Base-by-base conservation (phyloP, 768 basidiomycete species). In the Rhodotorula toruloides region DNA sequence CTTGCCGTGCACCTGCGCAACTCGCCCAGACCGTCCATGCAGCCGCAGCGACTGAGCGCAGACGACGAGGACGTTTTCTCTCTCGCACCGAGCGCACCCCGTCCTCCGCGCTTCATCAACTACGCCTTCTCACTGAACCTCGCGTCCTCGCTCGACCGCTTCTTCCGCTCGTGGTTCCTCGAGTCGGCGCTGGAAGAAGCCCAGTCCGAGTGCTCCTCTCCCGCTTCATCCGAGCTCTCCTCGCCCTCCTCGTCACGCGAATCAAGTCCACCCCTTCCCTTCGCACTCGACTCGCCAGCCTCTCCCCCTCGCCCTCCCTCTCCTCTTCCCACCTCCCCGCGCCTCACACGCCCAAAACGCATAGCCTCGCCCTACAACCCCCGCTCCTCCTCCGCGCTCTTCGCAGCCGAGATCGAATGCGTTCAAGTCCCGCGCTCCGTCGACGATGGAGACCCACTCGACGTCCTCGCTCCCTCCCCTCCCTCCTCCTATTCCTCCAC, bases 331-430 rank as follows among this genome's bases (percentile, higher is more conserved):
- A n/a, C 34, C 16, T 49, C 57, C 37, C 31, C 21, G 44, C 59
- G 44, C 56, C 50, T 49, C 40, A 47, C 52, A 25, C 53, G 52
- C 58, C 7, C 31, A 11, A 40, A 47, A 8, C 65, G 49, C 1
- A 58, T 50, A 50, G 50, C 29, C 39, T 40, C 53, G 31, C 39
- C 46, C 14, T 32, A 14, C 12, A 22, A 43, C 52, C 52, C 29
- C 4, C 10, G n/a, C 25, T 29, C 52, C 7, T 52, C 52, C 22
- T 67, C 66, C 8, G 56, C 66, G 12, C 56, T 67, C 56, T 32
- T 42, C 21, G 39, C 36, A 5, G 55, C 61, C 25, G 6, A 21
- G 13, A 61, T 67, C 43, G 61, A 58, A 10, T 71, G 70, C 58
- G 34, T 63, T 49, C 48, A 59, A 29, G 31, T 48, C 25, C 57